These are phyloP conservation scores for Phialophora chinensis DNA, from an alignment of 2,329 filamentous ascomycete species.

Conservation along the genomic window DNA sequence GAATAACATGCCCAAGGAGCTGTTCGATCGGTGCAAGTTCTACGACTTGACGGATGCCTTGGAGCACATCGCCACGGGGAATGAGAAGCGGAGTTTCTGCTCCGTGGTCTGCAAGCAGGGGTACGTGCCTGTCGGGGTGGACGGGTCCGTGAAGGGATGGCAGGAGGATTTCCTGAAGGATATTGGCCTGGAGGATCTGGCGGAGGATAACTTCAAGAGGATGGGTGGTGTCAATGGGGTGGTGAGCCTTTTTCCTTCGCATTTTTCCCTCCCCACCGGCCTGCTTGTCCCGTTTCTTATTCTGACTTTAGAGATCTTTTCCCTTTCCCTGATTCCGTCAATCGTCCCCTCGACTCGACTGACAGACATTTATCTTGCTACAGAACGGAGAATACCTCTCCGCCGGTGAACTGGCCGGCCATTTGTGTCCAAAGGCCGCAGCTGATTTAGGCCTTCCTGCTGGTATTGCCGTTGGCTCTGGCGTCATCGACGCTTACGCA, in stretches of 20 bases:
- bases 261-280: neutral
- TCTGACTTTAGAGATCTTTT: conserved; percentile 1
- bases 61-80: conserved; percentile 91
- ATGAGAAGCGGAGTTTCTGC: conserved; percentile 90
- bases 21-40: conserved; percentile 94
- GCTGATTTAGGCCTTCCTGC: conserved; percentile 80
- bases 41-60: conserved; percentile 93
- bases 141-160: conserved; percentile 97
- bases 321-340: neutral
- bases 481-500: conserved; percentile 97
- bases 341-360: neutral
- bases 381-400: conserved; percentile 92
- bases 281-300: conserved; percentile 1
- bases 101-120: conserved; percentile 98
- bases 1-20: conserved; percentile 92
- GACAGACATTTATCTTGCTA: conserved; percentile 6
- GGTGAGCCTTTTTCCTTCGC: conserved; percentile 68
- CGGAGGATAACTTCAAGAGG: conserved; percentile 84
- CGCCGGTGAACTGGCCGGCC: conserved; percentile 88
- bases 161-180: conserved; percentile 89
- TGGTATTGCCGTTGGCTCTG: conserved; percentile 90
- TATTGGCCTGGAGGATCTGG: conserved; percentile 85
- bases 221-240: conserved; percentile 94
- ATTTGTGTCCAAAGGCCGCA: conserved; percentile 81
- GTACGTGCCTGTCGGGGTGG: conserved; percentile 93